Percentiles rank a stretch among this genome's conserved stretches.
These are phyloP conservation scores for Mycena rosella DNA, from an alignment of 768 basidiomycete species.

Conservation along the genomic window DNA sequence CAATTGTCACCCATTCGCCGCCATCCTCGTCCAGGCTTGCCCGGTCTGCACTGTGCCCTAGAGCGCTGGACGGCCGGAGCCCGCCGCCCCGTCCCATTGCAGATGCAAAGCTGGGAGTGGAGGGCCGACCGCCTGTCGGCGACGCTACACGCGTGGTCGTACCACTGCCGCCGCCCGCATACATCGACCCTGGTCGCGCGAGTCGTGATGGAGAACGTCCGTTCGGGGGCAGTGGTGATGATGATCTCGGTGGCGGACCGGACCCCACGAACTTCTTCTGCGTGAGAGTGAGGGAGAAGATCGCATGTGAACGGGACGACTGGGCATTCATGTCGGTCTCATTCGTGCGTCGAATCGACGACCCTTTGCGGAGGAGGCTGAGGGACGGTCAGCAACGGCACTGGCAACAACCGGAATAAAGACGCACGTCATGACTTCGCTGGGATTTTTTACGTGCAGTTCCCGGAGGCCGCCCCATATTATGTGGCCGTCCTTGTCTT, in stretches of 20 bases:
- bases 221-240: constrained; percentile 80
- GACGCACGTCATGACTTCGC: constrained; percentile 93
- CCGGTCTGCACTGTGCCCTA: constrained; percentile 77
- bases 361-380: constrained; percentile 90
- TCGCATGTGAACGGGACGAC: constrained; percentile 97
- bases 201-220: constrained; percentile 84
- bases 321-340: constrained; percentile 99
- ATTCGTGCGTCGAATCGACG: constrained; percentile 92
- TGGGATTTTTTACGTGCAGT: constrained; percentile 84
- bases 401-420: constrained; percentile 33
- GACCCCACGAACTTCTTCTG: constrained; percentile 90
- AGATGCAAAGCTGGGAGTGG: constrained; percentile 82
- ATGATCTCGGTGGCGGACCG: constrained; percentile 76
- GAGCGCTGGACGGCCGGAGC: constrained; percentile 82
- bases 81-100: constrained; percentile 79
- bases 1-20: constrained; percentile 90
- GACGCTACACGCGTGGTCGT: constrained; percentile 72
- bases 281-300: constrained; percentile 95
- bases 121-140: constrained; percentile 82
- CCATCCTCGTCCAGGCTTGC: constrained; percentile 67
- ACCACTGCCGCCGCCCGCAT: constrained; percentile 55
- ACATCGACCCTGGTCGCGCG: constrained; percentile 86
- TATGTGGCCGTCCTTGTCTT: constrained; percentile 97
- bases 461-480: constrained; percentile 97
- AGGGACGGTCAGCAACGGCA: constrained; percentile 35